These are phyloP conservation scores for Rhizomucor miehei DNA, from an alignment of 371 early-diverging fungal species.

Conservation along the genomic window DNA sequence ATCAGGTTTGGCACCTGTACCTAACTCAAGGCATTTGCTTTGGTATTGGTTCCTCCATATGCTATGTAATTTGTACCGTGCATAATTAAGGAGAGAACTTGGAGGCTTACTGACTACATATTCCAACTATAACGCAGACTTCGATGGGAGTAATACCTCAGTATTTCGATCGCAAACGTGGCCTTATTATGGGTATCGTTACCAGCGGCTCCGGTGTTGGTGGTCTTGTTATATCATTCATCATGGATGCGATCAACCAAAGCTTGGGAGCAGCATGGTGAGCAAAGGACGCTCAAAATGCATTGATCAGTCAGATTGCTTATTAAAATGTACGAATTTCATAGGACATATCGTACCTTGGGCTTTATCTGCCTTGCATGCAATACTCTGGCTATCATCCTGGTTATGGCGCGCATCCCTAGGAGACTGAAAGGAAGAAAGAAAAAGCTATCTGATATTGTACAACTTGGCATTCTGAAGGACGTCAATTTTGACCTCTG, in stretches of 20 bases:
- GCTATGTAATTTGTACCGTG: constrained; percentile 7
- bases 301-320: no score
- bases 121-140: constrained; percentile 6
- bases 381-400: constrained; percentile 11
- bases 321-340: neutral
- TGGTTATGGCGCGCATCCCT: constrained; percentile 12
- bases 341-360: constrained; percentile 30
- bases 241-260: constrained; percentile 55
- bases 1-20: constrained; percentile 55
- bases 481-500: constrained; percentile 1
- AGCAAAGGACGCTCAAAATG: no score
- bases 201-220: constrained; percentile 74
- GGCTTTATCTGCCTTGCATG: constrained; percentile 15
- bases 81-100: no score
- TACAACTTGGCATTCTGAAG: constrained; percentile 16
- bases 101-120: neutral
- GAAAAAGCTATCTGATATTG: constrained; percentile 8
- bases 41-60: constrained; percentile 7
- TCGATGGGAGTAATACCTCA: constrained; percentile 50
- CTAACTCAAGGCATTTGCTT: constrained; percentile 53
- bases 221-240: constrained; percentile 60
- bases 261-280: constrained; percentile 30
- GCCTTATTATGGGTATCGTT: constrained; percentile 68
- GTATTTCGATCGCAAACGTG: constrained; percentile 62
- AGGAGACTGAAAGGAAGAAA: neutral